Conservation (phyloP, 179 eudicot species). For the Spergularia azorica region DNA sequence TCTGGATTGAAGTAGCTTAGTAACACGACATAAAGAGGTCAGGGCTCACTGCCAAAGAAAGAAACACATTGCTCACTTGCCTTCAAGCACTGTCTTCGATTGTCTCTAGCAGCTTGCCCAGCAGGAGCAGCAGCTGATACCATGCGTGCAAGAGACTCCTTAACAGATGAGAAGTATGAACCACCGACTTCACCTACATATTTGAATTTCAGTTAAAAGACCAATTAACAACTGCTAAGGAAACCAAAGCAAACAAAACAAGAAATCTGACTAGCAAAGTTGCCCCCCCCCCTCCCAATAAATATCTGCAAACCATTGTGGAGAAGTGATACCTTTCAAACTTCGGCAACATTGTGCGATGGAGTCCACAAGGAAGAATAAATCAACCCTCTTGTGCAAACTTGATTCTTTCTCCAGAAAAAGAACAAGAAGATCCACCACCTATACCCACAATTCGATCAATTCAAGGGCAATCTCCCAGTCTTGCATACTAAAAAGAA, state of each 20-base stretch:
- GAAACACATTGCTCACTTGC: constrained; percentile 36
- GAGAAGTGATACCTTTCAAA: constrained; percentile 56
- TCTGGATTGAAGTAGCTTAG: neutral
- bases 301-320: neutral
- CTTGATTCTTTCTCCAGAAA: constrained; percentile 79
- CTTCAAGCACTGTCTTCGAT: constrained; percentile 93
- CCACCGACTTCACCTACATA: constrained; percentile 67
- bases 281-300: neutral
- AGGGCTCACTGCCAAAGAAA: neutral
- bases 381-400: constrained; percentile 70
- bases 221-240: neutral
- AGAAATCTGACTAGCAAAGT: neutral
- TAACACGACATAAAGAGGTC: constrained; percentile 11
- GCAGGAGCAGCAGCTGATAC: constrained; percentile 96
- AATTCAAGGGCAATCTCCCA: neutral
- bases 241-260: neutral
- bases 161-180: constrained; percentile 69
- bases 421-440: constrained; percentile 71
- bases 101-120: constrained; percentile 82
- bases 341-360: constrained; percentile 79
- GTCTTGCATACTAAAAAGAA: neutral
- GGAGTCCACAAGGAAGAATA: constrained; percentile 96
- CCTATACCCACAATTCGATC: constrained; percentile 43
- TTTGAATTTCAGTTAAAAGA: neutral
- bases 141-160: constrained; percentile 72